Evolutionary conservation across 345 rosid genomes (phyloP), one percentile per base, ranked within the genome.

Genomic region (Moringa oleifera): DNA sequence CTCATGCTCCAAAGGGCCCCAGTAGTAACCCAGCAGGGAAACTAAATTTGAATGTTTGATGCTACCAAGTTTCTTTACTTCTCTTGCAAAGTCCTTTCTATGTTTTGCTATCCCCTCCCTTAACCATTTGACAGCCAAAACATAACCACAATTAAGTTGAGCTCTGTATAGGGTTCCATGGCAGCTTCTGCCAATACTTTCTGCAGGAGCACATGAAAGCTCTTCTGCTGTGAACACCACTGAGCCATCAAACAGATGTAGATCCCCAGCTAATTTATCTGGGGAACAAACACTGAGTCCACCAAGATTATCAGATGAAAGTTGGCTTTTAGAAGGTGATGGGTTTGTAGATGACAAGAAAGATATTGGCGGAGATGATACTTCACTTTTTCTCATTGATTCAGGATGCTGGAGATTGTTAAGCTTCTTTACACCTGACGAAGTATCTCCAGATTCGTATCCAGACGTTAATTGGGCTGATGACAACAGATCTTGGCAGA

Each of bases 161-260:
- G 94, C 98, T 72, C 78, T 83, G 72, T 83, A 91, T 55, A 85
- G 66, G 0, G 83, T 68, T 51, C 98, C 98, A 23, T 91, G 98
- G 67, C 96, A 91, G 57, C 98, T 91, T 69, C 82, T 86, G 67
- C 98, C 98, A 7, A 82, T 73, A 19, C 83, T 80, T 81, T 91
- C 96, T 45, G 96, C 96, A 9, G 90, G 98, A 65, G 98, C 98
- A 60, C 64, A 73, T 4, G 96, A 91, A 55, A 91, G 92, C 70
- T 86, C 92, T 71, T 86, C 90, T 22, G 94, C 82, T 28, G 95
- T 86, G 63, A 88, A 81, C 54, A 50, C 72, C 22, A 77, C 74
- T 57, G 95, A 80, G 59, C 74, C 76, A 33, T 86, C 89, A 56
- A 88, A 91, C 31, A 86, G 76, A 73, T 86, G 83, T 62, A 88